Conservation (phyloP, 176 grass and related monocot species). For the Aechmea fasciata region DNA sequence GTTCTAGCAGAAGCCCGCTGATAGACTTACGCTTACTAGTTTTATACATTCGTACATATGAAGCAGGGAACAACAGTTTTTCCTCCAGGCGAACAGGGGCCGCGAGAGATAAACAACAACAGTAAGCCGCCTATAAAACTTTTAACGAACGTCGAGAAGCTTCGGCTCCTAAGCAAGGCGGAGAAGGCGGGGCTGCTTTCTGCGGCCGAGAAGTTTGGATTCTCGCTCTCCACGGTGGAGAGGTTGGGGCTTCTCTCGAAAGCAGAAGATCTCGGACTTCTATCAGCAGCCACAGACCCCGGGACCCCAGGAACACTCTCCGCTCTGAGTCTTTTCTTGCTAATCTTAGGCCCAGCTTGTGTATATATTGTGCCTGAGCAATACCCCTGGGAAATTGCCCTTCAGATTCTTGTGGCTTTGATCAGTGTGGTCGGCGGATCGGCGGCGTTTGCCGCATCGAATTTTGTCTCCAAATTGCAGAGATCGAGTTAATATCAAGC, state of each 20-base stretch:
- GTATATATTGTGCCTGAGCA: conserved; percentile 74
- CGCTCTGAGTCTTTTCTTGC: conserved; percentile 41
- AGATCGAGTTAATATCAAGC: conserved; percentile 31
- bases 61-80: conserved; percentile 72
- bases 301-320: conserved; percentile 49
- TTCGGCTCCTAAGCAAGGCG: conserved; percentile 85
- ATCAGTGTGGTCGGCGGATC: conserved; percentile 58
- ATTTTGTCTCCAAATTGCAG: conserved; percentile 83
- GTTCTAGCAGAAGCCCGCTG: no score
- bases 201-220: conserved; percentile 62
- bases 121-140: conserved; percentile 49
- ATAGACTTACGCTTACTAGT: no score
- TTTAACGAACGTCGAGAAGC: conserved; percentile 84
- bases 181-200: conserved; percentile 89
- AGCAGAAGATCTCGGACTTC: conserved; percentile 73
- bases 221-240: conserved; percentile 83
- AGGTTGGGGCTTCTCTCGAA: conserved; percentile 76
- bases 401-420: conserved; percentile 57
- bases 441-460: conserved; percentile 69
- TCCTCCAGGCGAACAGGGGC: conserved; percentile 54
- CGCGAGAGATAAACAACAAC: conserved; percentile 27
- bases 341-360: conserved; percentile 52
- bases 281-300: conserved; percentile 83
- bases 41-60: background rate
- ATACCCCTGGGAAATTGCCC: conserved; percentile 66